Base-by-base conservation (phyloP, 1,284 basidiomycete species). In the Malassezia sp. region DNA sequence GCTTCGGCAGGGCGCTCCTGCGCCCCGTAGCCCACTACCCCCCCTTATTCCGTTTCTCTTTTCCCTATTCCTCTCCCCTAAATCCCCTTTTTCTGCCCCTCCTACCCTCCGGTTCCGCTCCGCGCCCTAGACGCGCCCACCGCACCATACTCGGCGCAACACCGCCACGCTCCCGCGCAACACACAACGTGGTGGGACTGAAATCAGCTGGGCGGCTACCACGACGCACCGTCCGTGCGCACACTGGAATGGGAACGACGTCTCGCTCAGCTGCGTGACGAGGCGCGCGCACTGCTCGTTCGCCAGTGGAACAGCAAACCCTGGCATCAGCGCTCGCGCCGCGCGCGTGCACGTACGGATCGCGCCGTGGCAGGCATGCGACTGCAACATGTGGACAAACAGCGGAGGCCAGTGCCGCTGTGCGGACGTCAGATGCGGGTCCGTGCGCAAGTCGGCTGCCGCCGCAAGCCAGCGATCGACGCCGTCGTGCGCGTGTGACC, bases 181-280 rank as follows among this genome's bases (percentile, higher is more conserved):
- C n/a, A n/a, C n/a, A n/a, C n/a, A n/a, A n/a, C n/a, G n/a, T n/a
- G n/a, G n/a, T n/a, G n/a, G n/a, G n/a, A n/a, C n/a, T n/a, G n/a
- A n/a, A n/a, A n/a, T n/a, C n/a, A n/a, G n/a, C n/a, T n/a, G n/a
- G n/a, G n/a, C n/a, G n/a, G n/a, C n/a, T n/a, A n/a, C n/a, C n/a
- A n/a, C n/a, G n/a, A n/a, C n/a, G n/a, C n/a, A n/a, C 5, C 73
- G 52, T 0, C 89, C 90, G 71, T 96, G 90, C 14, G 90, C 90
- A 72, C 90, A 96, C 63, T 85, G 84, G 71, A 91, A 93, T 1
- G 90, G 89, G 59, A 85, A 82, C 2, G 77, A 75, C 1, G 85
- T 85, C 48, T 76, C 66, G 3, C 80, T 75, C 18, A 95, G 75
- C 55, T 80, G 76, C 5, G 63, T 57, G 28, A 95, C 73, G 30